Percentiles rank a stretch among this genome's conserved stretches.
Evolutionary conservation across 768 basidiomycete species (phyloP).

Genomic region (Daedaleopsis nitida): DNA sequence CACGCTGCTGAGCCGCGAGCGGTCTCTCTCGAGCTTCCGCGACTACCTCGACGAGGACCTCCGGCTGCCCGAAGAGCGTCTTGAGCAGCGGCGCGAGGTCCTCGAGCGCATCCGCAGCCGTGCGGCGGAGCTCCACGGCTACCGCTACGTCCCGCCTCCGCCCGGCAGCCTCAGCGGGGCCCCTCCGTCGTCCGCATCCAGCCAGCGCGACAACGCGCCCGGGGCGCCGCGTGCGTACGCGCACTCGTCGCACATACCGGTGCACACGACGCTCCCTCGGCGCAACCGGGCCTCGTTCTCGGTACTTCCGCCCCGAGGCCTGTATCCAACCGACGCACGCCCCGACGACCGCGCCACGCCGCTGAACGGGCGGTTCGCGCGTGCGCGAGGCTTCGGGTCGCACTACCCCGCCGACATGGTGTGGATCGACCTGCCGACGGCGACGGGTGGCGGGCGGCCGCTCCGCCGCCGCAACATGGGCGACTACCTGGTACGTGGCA

Average conservation of each 20-base stretch:
- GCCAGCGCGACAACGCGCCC: background rate
- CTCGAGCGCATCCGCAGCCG: background rate
- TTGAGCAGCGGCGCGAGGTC: background rate
- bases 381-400: slow-evolving; percentile 6
- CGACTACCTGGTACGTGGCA: slow-evolving; percentile 53
- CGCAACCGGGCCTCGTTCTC: background rate
- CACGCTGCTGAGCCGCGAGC: background rate
- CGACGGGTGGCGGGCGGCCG: background rate
- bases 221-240: background rate
- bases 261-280: background rate
- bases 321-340: background rate
- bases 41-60: background rate
- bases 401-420: slow-evolving; percentile 8
- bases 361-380: slow-evolving; percentile 16
- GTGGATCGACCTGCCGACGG: slow-evolving; percentile 12
- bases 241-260: background rate
- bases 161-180: no score
- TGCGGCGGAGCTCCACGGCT: no score
- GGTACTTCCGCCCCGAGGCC: background rate
- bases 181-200: no score
- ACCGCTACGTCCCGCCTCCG: no score
- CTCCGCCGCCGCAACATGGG: slow-evolving; percentile 30
- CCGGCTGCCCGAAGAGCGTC: background rate
- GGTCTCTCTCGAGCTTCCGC: background rate
- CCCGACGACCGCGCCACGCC: slow-evolving; percentile 1